Percentiles rank a stretch among this genome's conserved stretches.
These are phyloP conservation scores for Gentiana macrophylla DNA, from an alignment of 257 asterid genomes.

Conservation along the genomic window DNA sequence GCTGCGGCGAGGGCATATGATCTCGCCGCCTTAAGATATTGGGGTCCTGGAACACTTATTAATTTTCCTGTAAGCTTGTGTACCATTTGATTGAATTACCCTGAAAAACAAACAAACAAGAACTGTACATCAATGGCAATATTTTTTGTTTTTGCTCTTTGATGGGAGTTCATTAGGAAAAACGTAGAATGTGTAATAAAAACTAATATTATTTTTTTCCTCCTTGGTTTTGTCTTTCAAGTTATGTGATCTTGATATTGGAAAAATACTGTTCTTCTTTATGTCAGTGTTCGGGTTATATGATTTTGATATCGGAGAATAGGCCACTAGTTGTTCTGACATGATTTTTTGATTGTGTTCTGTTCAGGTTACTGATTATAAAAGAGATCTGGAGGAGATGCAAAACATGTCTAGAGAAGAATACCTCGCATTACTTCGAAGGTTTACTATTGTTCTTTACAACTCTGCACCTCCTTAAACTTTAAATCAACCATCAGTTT, in stretches of 20 bases:
- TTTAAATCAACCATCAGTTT: slow-evolving; percentile 6
- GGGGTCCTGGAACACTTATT: slow-evolving; percentile 99
- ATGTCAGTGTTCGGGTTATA: no score
- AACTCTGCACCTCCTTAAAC: not conserved
- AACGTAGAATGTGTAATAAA: not conserved
- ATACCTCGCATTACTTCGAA: slow-evolving; percentile 92
- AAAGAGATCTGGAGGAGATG: slow-evolving; percentile 98
- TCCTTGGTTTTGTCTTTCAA: not conserved
- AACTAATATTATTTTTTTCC: no score
- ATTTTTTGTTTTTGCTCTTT: not conserved
- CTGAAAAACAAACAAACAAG: not conserved
- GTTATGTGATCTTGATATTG: not conserved
- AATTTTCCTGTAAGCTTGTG: slow-evolving; percentile 75
- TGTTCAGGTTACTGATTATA: slow-evolving; percentile 78
- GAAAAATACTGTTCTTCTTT: no score
- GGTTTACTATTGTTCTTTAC: slow-evolving; percentile 29
- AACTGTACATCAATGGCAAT: not conserved
- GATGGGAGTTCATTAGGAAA: not conserved
- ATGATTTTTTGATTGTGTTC: not conserved
- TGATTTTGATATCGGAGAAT: not conserved
- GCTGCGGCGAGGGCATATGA: slow-evolving; percentile 99
- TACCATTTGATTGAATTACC: slow-evolving; percentile 3
- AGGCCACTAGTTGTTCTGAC: not conserved
- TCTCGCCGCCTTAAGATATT: slow-evolving; percentile 94
- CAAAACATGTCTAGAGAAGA: slow-evolving; percentile 92